Base-by-base conservation (phyloP, 1,139 yeast species). In the Blastobotrys apis region DNA sequence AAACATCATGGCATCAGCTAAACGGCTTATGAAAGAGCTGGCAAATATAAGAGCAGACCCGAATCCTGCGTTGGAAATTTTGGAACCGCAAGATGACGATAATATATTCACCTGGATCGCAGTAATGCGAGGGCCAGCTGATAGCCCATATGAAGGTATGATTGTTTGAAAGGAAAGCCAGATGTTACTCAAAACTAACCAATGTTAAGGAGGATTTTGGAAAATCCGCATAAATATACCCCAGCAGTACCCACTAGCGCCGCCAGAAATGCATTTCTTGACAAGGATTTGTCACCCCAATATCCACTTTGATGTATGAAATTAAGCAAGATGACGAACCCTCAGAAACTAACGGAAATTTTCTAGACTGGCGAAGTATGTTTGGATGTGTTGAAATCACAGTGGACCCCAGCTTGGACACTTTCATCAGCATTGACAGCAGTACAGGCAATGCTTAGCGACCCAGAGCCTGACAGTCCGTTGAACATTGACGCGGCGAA, bases 381-480 rank as follows among this genome's bases (percentile, higher is more conserved):
- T 62, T 66, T 88, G n/a, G 95, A 87, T 60, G 82, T 87, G 12
- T 69, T 84, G 45, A 78, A 79, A 53, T 62, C 59, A 32, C 75
- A 74, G 50, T 88, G 96, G 96, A 77, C 92, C 0, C 96, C 96
- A 0, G 94, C 94, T 1, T 88, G 95, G 94, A 80, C 84, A 34
- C 61, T 88, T 35, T 69, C 79, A 43, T 73, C 84, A 46, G 73
- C 85, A n/a, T 70, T 85, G 39, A 73, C 78, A 25, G 95, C 95
- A 0, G 77, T 87, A 1, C 67, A 82, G 45, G 73, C 80, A 59
- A 72, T 88, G 51, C 65, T 88, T 19, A 78, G 75, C 45, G 80
- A 80, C 45, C 95, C 95, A 0, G 95, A 84, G 59, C 92, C 94
- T 0, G 84, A 84, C 54, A 80, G 90, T 31, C 97, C 97, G 1